Evolutionary conservation across 768 basidiomycete genomes (phyloP), one percentile per base, ranked within the genome.

Genomic region (Lactarius hatsudake): DNA sequence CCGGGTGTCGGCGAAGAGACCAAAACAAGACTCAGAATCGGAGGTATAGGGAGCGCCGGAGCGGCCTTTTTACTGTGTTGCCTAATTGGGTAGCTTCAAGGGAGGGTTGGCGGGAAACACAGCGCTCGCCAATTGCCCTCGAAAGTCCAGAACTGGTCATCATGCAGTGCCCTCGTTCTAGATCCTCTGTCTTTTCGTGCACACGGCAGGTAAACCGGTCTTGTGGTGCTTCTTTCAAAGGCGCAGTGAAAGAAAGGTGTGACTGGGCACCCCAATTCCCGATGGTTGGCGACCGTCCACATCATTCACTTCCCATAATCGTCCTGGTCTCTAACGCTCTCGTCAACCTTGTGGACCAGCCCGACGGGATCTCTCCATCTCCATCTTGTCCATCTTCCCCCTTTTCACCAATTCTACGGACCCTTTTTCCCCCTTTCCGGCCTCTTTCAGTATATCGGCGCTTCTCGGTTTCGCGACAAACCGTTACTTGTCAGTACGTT

Each of bases 381-480:
- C 38, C 38, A 40, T 40, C 28, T 12, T n/a, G 40, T 18, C 26
- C 28, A 18, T 5, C 61, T 23, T 64, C 43, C 48, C 43, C 48
- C 60, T 30, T 51, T 63, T 72, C 73, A 75, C 75, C 75, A 71
- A 65, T 67, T 63, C 64, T 59, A 55, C 70, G 75, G 74, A 62
- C 61, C 74, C 38, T 54, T 62, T 65, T 65, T 71, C 63, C 74
- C 73, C 66, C 67, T 54, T 67, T 71, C 51, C 71, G 74, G 74
- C 73, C 75, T 73, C 73, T 69, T 67, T 54, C 59, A 58, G 69
- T 64, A 61, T 64, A 66, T 71, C 72, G 69, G 69, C 72, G 53
- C 69, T 60, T 63, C 65, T 69, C 72, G 66, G 72, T 73, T 74
- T 75, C 59, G 34, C 30, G 23, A 40, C 32, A 55, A 63, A 23